Percentiles rank a stretch among this genome's conserved stretches.
Conservation (phyloP, 768 basidiomycete genomes). For the Austroboletus eburneus region DNA sequence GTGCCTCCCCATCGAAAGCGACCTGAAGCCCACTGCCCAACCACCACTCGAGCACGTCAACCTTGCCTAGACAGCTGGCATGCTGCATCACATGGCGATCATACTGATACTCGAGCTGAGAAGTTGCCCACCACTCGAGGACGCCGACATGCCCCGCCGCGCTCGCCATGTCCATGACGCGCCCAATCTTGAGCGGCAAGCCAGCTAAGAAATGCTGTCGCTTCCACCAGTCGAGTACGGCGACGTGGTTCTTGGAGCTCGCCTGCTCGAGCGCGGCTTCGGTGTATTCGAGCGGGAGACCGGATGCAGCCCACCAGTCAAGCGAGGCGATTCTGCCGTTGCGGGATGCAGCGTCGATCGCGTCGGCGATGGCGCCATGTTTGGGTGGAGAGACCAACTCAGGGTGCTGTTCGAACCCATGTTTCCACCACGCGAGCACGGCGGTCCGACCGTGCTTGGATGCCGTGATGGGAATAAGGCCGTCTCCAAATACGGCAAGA, state of each 20-base stretch:
- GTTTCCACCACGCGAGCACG: constrained; percentile 82
- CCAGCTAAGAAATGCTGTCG: constrained; percentile 43
- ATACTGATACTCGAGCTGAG: constrained; percentile 74
- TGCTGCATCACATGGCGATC: constrained; percentile 73
- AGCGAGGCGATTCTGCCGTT: constrained; percentile 71
- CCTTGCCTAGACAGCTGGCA: constrained; percentile 75
- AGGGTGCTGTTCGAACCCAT: constrained; percentile 55
- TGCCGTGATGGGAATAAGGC: constrained; percentile 73
- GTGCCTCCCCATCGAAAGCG: constrained; percentile 74
- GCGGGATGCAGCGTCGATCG: constrained; percentile 75
- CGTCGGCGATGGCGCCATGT: constrained; percentile 54
- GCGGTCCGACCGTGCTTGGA: constrained; percentile 67
- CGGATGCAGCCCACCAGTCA: constrained; percentile 78
- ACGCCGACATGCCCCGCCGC: constrained; percentile 71
- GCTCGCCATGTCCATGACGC: constrained; percentile 83
- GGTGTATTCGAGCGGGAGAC: constrained; percentile 66
- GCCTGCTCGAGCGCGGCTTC: constrained; percentile 78
- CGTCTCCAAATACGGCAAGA: constrained; percentile 56
- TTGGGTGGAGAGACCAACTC: constrained; percentile 56
- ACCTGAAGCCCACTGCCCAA: constrained; percentile 69
- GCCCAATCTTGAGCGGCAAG: constrained; percentile 73
- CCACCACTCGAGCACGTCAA: constrained; percentile 85
- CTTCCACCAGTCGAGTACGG: constrained; percentile 83
- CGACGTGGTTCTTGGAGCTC: constrained; percentile 71
- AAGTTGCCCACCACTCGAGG: constrained; percentile 83